Conservation (phyloP, 129 eudicot species). For the Helianthus tuberosus region DNA sequence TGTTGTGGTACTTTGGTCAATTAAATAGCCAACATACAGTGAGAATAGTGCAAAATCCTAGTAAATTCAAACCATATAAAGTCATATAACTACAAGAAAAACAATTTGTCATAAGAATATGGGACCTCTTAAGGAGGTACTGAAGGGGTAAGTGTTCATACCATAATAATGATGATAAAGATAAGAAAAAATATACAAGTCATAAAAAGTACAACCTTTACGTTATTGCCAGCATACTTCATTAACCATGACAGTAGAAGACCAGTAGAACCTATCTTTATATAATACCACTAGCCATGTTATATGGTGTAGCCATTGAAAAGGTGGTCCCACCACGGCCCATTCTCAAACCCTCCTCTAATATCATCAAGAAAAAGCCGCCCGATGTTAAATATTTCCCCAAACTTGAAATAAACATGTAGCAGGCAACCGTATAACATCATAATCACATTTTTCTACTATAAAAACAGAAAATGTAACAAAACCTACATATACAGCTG, state of each 20-base stretch:
- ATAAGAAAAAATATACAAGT: background rate
- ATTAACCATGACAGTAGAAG: slow-evolving; percentile 92
- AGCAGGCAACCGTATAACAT: background rate
- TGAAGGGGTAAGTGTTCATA: background rate
- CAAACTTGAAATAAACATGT: slow-evolving; percentile 57
- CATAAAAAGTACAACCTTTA: slow-evolving; percentile 55
- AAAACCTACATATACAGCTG: slow-evolving; percentile 80
- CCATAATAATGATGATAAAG: slow-evolving; percentile 8
- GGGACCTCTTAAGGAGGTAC: background rate
- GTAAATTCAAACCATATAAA: background rate
- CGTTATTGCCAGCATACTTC: slow-evolving; percentile 97
- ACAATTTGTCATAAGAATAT: background rate
- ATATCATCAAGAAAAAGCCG: slow-evolving; percentile 80
- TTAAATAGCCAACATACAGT: slow-evolving; percentile 13
- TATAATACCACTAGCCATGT: slow-evolving; percentile 95
- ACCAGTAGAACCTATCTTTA: slow-evolving; percentile 78
- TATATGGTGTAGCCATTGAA: slow-evolving; percentile 75
- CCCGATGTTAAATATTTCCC: slow-evolving; percentile 85
- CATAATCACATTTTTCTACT: background rate
- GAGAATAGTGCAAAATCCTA: slow-evolving; percentile 8
- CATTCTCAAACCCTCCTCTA: slow-evolving; percentile 82
- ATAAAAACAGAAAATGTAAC: slow-evolving; percentile 1
- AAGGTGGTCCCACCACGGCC: slow-evolving; percentile 93
- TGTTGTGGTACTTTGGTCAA: slow-evolving; percentile 14
- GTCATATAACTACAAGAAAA: slow-evolving; percentile 5